A percentile compares a stretch with the other conserved stretches of the same genome.
phyloP scores from a whole-genome alignment of 106 monocot genomes.

The Posidonia australis region DNA sequence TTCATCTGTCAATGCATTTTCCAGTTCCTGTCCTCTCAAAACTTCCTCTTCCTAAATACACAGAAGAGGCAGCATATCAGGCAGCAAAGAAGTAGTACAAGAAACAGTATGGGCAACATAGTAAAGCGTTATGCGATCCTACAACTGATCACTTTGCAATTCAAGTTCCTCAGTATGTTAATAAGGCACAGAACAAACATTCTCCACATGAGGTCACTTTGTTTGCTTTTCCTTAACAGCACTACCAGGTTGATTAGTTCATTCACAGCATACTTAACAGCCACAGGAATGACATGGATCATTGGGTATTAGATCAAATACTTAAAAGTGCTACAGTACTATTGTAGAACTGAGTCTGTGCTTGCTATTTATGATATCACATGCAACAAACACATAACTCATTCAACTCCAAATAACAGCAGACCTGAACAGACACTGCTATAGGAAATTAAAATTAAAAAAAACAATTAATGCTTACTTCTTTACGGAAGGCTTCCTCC shows the following conservation, averaged over 20 bases:
- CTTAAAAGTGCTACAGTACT: too few species aligned
- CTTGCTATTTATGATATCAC: not conserved
- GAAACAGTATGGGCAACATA: too few species aligned
- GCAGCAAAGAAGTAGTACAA: not conserved
- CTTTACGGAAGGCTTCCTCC: slow-evolving; percentile 68
- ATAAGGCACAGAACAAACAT: too few species aligned
- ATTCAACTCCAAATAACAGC: not conserved
- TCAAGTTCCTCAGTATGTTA: not conserved
- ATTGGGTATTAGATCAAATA: too few species aligned
- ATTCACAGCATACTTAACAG: too few species aligned
- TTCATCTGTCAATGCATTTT: slow-evolving; percentile 68
- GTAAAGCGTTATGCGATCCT: too few species aligned
- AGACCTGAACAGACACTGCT: not conserved
- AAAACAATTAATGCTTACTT: slow-evolving; percentile 24
- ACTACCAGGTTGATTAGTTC: too few species aligned
- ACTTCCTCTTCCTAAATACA: slow-evolving; percentile 52
- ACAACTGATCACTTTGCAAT: not conserved
- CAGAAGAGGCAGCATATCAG: not conserved
- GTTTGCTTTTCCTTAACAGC: too few species aligned
- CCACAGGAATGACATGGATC: too few species aligned
- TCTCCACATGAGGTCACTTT: too few species aligned
- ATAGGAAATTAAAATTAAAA: not conserved
- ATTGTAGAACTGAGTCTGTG: too few species aligned
- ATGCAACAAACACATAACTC: not conserved
- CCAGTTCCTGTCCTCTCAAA: slow-evolving; percentile 77